Percentiles rank a stretch among this genome's conserved stretches.
phyloP scores from a whole-genome alignment of 805 yeast species.

The Candida fluviatilis region DNA sequence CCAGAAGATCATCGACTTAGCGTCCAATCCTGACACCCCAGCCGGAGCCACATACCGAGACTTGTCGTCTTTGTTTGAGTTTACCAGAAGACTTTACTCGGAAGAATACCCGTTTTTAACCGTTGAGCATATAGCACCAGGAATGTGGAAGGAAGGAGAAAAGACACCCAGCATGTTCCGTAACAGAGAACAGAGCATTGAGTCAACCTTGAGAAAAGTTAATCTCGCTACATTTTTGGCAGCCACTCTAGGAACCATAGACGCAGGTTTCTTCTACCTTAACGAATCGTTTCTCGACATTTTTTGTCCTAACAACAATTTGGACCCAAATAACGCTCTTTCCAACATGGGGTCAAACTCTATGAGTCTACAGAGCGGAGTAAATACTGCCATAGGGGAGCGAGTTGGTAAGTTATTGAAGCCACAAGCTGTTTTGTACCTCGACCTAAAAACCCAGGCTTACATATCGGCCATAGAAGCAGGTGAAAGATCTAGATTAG shows the following conservation, averaged over 20 bases:
- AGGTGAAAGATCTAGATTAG: slow-evolving; percentile 55
- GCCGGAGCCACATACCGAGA: slow-evolving; percentile 65
- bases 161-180: slow-evolving; percentile 53
- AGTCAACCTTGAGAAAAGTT: slow-evolving; percentile 71
- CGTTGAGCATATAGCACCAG: slow-evolving; percentile 67
- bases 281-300: slow-evolving; percentile 83
- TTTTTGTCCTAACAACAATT: slow-evolving; percentile 71
- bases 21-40: slow-evolving; percentile 60
- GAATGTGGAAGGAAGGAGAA: slow-evolving; percentile 63
- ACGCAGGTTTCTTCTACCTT: slow-evolving; percentile 81
- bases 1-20: slow-evolving; percentile 68
- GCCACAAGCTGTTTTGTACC: slow-evolving; percentile 71
- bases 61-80: slow-evolving; percentile 72
- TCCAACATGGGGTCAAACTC: slow-evolving; percentile 26
- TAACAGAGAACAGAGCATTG: slow-evolving; percentile 58
- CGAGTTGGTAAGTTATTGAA: slow-evolving; percentile 61
- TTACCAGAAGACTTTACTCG: slow-evolving; percentile 65
- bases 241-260: slow-evolving; percentile 81
- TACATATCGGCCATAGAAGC: slow-evolving; percentile 82
- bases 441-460: slow-evolving; percentile 94
- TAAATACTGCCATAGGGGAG: slow-evolving; percentile 32
- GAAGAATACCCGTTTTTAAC: slow-evolving; percentile 70
- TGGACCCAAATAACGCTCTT: slow-evolving; percentile 45
- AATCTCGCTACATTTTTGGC: slow-evolving; percentile 84
- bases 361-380: slow-evolving; percentile 31